phyloP scores from a whole-genome alignment of 495 filamentous ascomycete genomes.

The Paragyromitra xinjiangensis region DNA sequence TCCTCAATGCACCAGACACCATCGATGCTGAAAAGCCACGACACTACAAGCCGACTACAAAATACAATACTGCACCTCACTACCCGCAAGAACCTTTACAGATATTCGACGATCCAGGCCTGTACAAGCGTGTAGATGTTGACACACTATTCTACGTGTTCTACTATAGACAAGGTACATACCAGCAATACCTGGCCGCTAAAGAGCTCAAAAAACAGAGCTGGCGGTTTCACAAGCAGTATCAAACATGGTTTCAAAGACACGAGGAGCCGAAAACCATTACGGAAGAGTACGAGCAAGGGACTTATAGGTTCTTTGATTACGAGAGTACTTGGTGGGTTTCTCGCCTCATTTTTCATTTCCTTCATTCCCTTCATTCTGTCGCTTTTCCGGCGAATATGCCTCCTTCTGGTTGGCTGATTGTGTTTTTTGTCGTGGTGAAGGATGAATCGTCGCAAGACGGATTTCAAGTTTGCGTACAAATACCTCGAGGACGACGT shows the following conservation, averaged over 20 bases:
- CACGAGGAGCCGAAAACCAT: slow-evolving; percentile 98
- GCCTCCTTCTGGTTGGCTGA: slow-evolving; percentile 47
- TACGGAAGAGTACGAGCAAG: slow-evolving; percentile 97
- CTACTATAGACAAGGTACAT: slow-evolving; percentile 95
- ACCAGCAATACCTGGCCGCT: slow-evolving; percentile 95
- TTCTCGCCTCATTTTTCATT: slow-evolving; percentile 30
- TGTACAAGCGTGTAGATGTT: slow-evolving; percentile 89
- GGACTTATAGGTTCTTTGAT: slow-evolving; percentile 98
- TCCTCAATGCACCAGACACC: slow-evolving; percentile 74
- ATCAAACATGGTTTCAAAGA: slow-evolving; percentile 98
- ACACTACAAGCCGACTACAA: slow-evolving; percentile 81
- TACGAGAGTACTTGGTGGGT: slow-evolving; percentile 99
- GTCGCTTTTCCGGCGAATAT: slow-evolving; percentile 25
- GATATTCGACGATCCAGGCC: slow-evolving; percentile 86
- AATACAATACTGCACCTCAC: slow-evolving; percentile 78
- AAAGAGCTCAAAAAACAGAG: slow-evolving; percentile 96
- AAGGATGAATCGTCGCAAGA: slow-evolving; percentile 99
- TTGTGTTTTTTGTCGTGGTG: slow-evolving; percentile 22
- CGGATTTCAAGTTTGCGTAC: slow-evolving; percentile 98
- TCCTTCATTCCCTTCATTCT: background rate
- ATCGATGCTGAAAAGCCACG: slow-evolving; percentile 82
- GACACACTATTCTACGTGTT: slow-evolving; percentile 99
- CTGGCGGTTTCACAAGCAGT: slow-evolving; percentile 99
- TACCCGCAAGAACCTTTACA: slow-evolving; percentile 91
- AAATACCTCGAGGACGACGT: slow-evolving; percentile 91